Evolutionary conservation across 2,329 filamentous ascomycete genomes (phyloP).

Genomic region (Teratosphaeria zuluensis): DNA sequence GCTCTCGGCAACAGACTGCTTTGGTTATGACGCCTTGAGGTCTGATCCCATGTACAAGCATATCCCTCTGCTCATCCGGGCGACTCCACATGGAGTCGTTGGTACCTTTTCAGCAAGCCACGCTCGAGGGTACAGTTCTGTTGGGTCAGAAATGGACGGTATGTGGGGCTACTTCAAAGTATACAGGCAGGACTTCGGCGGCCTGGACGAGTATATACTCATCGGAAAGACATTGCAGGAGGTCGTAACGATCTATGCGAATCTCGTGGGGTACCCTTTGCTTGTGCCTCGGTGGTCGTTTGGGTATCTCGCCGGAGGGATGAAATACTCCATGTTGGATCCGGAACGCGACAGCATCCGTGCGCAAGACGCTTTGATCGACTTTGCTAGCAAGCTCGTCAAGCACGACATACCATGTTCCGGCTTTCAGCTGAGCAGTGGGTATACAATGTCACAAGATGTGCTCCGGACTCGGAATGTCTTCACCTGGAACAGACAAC

Average conservation of each 20-base stretch:
- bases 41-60: slow-evolving; percentile 69
- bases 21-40: slow-evolving; percentile 61
- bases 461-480: slow-evolving; percentile 63
- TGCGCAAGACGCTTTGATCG: slow-evolving; percentile 43
- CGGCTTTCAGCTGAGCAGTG: slow-evolving; percentile 62
- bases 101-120: slow-evolving; percentile 61
- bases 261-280: slow-evolving; percentile 57
- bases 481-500: slow-evolving; percentile 60
- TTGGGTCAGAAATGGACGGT: slow-evolving; percentile 65
- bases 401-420: slow-evolving; percentile 60
- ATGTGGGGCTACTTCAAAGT: slow-evolving; percentile 69
- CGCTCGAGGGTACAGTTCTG: slow-evolving; percentile 52
- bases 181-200: slow-evolving; percentile 62
- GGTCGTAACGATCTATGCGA: slow-evolving; percentile 56
- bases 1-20: slow-evolving; percentile 60
- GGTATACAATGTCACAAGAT: slow-evolving; percentile 58
- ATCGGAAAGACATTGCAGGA: slow-evolving; percentile 57
- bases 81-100: slow-evolving; percentile 53
- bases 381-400: slow-evolving; percentile 52
- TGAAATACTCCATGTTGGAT: slow-evolving; percentile 51
- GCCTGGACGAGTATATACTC: slow-evolving; percentile 61
- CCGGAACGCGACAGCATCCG: slow-evolving; percentile 38
- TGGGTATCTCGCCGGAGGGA: slow-evolving; percentile 61
- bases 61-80: slow-evolving; percentile 62
- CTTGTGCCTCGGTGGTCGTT: slow-evolving; percentile 64